Base-by-base conservation (phyloP, 2,329 filamentous ascomycete species). In the Cordyceps cicadae region DNA sequence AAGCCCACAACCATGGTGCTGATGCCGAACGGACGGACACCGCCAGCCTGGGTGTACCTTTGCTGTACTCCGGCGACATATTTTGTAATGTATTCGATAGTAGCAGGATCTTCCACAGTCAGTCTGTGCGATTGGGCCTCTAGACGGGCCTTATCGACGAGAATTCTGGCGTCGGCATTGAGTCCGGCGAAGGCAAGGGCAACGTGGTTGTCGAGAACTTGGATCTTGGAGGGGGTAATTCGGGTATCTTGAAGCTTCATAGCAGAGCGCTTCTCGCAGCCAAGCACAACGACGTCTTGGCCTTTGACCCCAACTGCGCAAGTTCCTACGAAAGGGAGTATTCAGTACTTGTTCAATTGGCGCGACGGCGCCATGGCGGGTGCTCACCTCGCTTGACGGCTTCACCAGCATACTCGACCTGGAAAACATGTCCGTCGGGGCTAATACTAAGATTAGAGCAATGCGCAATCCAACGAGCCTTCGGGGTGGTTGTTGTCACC, bases 191-290 rank as follows among this genome's bases (percentile, higher is more conserved):
- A 99, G 66, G 94, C 94, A 66, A 99, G 89, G 74, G 92, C 95
- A 70, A 96, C 92, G 77, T 99, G 94, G 71, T 87, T 90, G 76
- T 99, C 94, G 72, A 99, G 86, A 66, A 97, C 86, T 69, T 92
- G 92, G 76, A 99, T 97, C 83, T 99, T 99, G 68, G 94, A 97
- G 14, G 94, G 94, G 34, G 94, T 99, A 77, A 99, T 99, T 74
- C 94, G 89, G 62, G 95, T 99, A 77, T 99, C 94, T 83, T 99
- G 94, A 63, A 99, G 87, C 80, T 99, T 99, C 89, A 99, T 97
- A 39, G 94, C 94, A 58, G 94, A 97, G 69, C 93, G 87, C 84
- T 99, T 99, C 80, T 99, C 94, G 77, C 94, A 99, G 70, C 94
- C 94, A 54, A 99, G 83, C 34, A 99, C 94, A 41, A 99, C 94